A percentile compares a stretch with the other conserved stretches of the same genome.
Conservation (phyloP, 441 rosid species). For the Manihot esculenta region DNA sequence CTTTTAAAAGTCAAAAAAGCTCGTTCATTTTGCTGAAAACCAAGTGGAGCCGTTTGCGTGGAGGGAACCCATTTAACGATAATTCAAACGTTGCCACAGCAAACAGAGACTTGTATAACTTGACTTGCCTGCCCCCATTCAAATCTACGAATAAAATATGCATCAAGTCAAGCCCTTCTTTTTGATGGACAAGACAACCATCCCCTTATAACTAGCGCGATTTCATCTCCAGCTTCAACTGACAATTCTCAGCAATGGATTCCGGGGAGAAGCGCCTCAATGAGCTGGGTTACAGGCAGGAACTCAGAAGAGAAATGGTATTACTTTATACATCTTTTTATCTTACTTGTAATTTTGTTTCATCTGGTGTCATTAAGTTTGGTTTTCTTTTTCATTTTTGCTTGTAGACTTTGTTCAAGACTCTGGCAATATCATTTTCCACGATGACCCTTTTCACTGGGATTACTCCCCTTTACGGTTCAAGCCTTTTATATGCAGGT, state of each 20-base stretch:
- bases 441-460: slow-evolving; percentile 64
- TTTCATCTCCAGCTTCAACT: not conserved
- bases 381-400: not conserved
- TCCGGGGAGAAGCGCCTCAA: slow-evolving; percentile 61
- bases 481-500: slow-evolving; percentile 58
- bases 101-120: not conserved
- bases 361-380: no score
- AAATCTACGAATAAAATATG: not conserved
- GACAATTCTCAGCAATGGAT: slow-evolving; percentile 33
- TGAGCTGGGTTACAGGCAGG: slow-evolving; percentile 74
- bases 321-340: not conserved
- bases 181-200: no score
- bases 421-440: slow-evolving; percentile 61
- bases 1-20: not conserved
- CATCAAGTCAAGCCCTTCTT: no score
- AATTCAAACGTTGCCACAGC: not conserved
- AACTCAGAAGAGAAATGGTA: slow-evolving; percentile 67
- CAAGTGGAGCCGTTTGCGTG: no score
- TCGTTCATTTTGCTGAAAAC: no score
- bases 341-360: not conserved
- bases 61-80: no score
- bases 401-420: slow-evolving; percentile 55
- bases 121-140: not conserved
- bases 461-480: slow-evolving; percentile 55
- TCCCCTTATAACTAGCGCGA: not conserved